phyloP scores from a whole-genome alignment of 1,284 basidiomycete genomes.

The Cutaneotrichosporon daszewskae region DNA sequence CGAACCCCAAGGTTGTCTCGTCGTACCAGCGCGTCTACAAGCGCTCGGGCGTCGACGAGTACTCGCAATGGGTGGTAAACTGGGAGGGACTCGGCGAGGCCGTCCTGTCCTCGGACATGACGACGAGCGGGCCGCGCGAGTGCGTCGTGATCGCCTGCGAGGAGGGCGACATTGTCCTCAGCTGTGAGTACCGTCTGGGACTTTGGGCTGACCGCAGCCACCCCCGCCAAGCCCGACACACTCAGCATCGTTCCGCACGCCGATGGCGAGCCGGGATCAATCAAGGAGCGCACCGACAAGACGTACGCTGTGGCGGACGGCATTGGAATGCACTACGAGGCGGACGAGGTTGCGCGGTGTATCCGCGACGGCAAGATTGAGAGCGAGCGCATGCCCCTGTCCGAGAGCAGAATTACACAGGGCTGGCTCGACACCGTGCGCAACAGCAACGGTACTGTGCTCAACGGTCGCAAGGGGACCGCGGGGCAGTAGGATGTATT shows the following conservation, averaged over 20 bases:
- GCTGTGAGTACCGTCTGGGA: constrained; percentile 23
- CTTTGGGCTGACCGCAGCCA: constrained; percentile 20
- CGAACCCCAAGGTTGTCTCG: constrained; percentile 50
- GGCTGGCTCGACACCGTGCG: constrained; percentile 71
- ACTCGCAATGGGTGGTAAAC: constrained; percentile 67
- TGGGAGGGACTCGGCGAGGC: constrained; percentile 52
- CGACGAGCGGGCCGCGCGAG: constrained; percentile 19
- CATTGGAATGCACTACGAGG: constrained; percentile 49
- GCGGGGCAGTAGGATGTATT: constrained; percentile 18
- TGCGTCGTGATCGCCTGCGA: constrained; percentile 35
- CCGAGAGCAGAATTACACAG: constrained; percentile 72
- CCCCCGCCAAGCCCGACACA: constrained; percentile 27
- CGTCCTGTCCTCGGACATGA: constrained; percentile 31
- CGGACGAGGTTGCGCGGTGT: constrained; percentile 68
- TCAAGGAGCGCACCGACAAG: constrained; percentile 40
- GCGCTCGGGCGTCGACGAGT: constrained; percentile 72
- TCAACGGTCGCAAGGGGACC: constrained; percentile 28
- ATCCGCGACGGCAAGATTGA: constrained; percentile 69
- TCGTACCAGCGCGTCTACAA: constrained; percentile 52
- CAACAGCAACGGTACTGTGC: constrained; percentile 31
- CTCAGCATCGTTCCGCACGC: constrained; percentile 51
- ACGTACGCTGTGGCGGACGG: constrained; percentile 55
- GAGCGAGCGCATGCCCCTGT: constrained; percentile 65
- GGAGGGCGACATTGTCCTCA: constrained; percentile 34
- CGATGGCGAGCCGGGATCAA: constrained; percentile 51